A percentile compares a stretch with the other conserved stretches of the same genome.
Evolutionary conservation across 176 grass and related monocot genomes (phyloP).

Genomic region (Zea mays): DNA sequence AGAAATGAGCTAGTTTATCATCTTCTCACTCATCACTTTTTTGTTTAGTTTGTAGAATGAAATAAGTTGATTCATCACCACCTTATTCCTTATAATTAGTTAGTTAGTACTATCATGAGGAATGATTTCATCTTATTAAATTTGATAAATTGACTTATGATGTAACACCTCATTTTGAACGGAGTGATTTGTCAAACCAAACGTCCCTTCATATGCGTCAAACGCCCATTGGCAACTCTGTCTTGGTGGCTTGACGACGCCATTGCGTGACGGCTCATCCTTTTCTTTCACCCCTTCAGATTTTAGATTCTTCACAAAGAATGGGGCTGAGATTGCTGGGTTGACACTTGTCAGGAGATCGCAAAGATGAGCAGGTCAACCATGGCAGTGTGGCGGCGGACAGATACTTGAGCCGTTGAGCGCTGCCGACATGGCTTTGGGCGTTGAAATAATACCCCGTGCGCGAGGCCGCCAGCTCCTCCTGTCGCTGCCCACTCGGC

Average conservation of each 20-base stretch:
- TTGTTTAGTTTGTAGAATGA: no score
- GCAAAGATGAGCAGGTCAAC: slow-evolving; percentile 2
- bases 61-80: no score
- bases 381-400: slow-evolving; percentile 15
- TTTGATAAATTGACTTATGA: no score
- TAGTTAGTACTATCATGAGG: no score
- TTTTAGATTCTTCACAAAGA: neutral
- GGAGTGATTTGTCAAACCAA: no score
- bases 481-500: slow-evolving; percentile 25
- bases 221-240: neutral
- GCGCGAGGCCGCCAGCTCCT: neutral
- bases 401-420: slow-evolving; percentile 3
- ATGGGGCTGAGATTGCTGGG: neutral
- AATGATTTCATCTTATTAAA: no score
- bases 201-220: neutral
- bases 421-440: slow-evolving; percentile 46
- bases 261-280: neutral
- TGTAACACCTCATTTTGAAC: no score
- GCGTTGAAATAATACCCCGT: slow-evolving; percentile 13
- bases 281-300: neutral
- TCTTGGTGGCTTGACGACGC: neutral
- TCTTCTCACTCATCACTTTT: no score
- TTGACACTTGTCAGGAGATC: slow-evolving; percentile 7
- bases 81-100: no score
- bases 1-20: no score